Conservation (phyloP, 805 yeast genomes). For the Candida yuanshanica region DNA sequence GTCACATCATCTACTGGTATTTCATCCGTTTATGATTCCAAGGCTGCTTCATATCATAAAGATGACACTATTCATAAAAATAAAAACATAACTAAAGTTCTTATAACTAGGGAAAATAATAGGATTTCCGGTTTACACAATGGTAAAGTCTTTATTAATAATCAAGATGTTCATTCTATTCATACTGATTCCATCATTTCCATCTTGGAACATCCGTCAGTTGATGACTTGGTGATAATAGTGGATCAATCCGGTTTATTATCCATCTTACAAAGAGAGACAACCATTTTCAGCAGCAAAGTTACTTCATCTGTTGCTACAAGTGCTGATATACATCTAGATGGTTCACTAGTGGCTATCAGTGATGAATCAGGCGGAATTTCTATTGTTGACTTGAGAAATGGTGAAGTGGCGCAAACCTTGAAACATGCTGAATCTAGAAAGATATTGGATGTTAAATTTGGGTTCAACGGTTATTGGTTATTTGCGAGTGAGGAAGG, state of each 20-base stretch:
- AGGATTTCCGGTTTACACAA: conserved; percentile 10
- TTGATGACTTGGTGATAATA: conserved; percentile 25
- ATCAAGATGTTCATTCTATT: conserved; percentile 2
- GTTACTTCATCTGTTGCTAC: conserved; percentile 3
- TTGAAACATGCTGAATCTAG: conserved; percentile 9
- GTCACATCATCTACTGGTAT: conserved; percentile 17
- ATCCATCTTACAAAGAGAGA: conserved; percentile 12
- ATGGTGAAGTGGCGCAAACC: conserved; percentile 27
- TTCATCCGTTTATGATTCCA: conserved; percentile 8
- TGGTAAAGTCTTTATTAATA: conserved; percentile 14
- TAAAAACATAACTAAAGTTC: conserved; percentile 10
- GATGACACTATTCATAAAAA: conserved; percentile 10
- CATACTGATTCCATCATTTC: conserved; percentile 14
- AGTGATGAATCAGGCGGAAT: conserved; percentile 28
- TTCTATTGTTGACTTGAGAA: conserved; percentile 28
- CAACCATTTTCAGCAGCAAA: conserved; percentile 4
- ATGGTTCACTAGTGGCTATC: conserved; percentile 40
- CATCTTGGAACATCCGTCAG: conserved; percentile 30
- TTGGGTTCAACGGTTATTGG: conserved; percentile 66
- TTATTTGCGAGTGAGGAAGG: conserved; percentile 31
- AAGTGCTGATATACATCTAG: conserved; percentile 33
- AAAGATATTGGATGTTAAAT: conserved; percentile 32
- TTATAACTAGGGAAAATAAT: conserved; percentile 4
- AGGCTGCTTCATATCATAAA: conserved; percentile 7
- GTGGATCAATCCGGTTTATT: conserved; percentile 25